Evolutionary conservation across 2,329 filamentous ascomycete genomes (phyloP).

Genomic region (Nothophoma quercina): DNA sequence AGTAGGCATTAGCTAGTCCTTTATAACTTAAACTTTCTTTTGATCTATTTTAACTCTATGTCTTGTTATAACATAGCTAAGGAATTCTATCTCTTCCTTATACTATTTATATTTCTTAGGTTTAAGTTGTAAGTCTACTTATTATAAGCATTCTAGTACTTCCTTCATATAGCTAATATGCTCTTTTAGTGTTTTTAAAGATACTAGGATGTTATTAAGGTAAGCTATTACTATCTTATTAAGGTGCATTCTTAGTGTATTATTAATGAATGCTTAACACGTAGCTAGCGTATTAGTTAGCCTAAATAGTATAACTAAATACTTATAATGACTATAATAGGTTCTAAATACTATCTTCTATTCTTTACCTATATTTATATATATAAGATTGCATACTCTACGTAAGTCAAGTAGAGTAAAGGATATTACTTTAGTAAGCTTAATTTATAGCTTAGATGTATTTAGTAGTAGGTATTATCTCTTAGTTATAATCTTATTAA

Average conservation of each 20-base stretch:
- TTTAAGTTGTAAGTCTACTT: no score
- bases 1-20: no score
- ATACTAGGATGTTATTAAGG: constrained; percentile 1
- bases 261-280: neutral
- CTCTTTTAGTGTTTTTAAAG: no score
- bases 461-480: neutral
- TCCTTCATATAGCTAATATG: no score
- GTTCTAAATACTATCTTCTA: constrained; percentile 43
- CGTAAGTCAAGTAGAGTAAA: neutral
- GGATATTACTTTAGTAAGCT: neutral
- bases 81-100: no score
- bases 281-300: constrained; percentile 24
- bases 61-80: no score
- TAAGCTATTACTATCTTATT: neutral
- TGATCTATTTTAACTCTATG: no score
- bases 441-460: neutral
- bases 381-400: neutral
- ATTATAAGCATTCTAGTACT: no score
- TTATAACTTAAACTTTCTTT: no score
- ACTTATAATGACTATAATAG: constrained; percentile 37
- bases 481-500: neutral
- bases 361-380: constrained; percentile 29
- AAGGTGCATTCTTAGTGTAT: neutral
- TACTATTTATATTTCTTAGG: no score
- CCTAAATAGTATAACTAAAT: constrained; percentile 40